phyloP scores from a whole-genome alignment of 2,329 filamentous ascomycete genomes.

The Cadophora sp. region DNA sequence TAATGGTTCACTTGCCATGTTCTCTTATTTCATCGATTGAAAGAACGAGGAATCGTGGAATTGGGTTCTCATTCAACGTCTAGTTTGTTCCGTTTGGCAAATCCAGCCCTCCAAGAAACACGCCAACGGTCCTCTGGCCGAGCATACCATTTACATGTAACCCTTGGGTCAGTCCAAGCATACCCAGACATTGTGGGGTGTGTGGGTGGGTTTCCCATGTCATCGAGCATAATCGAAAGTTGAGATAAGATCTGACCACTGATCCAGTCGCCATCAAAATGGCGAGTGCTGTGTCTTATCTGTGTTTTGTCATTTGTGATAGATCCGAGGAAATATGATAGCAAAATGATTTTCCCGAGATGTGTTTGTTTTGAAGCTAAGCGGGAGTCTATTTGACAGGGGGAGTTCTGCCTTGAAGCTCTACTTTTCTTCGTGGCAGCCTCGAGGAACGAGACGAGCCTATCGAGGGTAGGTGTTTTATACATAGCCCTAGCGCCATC shows the following conservation, averaged over 20 bases:
- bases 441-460: too few relatives aligned
- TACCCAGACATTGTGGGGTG: constrained; percentile 8
- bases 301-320: background rate
- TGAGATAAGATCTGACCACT: background rate
- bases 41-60: background rate
- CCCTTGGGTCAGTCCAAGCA: background rate
- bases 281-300: background rate
- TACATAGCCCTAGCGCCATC: too few relatives aligned
- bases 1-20: background rate
- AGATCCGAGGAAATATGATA: too few relatives aligned
- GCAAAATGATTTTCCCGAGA: too few relatives aligned
- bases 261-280: background rate
- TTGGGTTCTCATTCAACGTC: background rate
- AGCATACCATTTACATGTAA: background rate
- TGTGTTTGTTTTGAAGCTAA: too few relatives aligned
- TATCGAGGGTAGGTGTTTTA: too few relatives aligned
- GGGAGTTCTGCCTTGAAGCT: too few relatives aligned
- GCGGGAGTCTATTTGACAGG: too few relatives aligned
- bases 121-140: background rate
- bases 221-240: constrained; percentile 5
- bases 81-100: background rate
- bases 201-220: background rate
- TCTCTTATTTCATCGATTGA: too few relatives aligned
- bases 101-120: background rate
- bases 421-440: too few relatives aligned